Evolutionary conservation across 208 protist species (phyloP).

Genomic region (Wallacemonas sp.): DNA sequence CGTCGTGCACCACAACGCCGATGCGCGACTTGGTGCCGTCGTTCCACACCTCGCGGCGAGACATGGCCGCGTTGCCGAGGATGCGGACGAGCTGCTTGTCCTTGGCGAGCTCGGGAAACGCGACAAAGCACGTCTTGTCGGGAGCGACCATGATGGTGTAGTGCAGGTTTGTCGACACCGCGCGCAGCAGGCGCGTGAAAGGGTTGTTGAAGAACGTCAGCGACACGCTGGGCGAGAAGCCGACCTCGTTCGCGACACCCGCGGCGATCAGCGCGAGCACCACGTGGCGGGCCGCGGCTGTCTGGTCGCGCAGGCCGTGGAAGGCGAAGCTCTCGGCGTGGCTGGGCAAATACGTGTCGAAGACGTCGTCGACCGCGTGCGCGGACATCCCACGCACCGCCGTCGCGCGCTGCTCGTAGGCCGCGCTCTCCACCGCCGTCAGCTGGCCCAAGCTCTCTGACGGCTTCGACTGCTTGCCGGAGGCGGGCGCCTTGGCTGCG

Average conservation of each 20-base stretch:
- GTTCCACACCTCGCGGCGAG: slow-evolving; percentile 40
- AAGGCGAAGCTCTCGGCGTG: slow-evolving; percentile 22
- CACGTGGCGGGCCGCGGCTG: slow-evolving; percentile 28
- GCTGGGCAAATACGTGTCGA: slow-evolving; percentile 27
- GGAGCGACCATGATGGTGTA: slow-evolving; percentile 39
- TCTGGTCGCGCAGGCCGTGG: slow-evolving; percentile 21
- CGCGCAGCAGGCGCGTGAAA: slow-evolving; percentile 29
- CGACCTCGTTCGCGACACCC: slow-evolving; percentile 32
- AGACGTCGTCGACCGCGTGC: slow-evolving; percentile 31
- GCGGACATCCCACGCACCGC: slow-evolving; percentile 6
- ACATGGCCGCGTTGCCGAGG: slow-evolving; percentile 22
- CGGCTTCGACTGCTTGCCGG: not conserved
- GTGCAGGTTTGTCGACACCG: slow-evolving; percentile 13
- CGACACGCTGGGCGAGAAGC: slow-evolving; percentile 28
- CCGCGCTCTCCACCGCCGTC: slow-evolving; percentile 18
- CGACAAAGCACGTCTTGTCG: slow-evolving; percentile 31
- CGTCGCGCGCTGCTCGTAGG: slow-evolving; percentile 16
- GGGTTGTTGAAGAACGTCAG: slow-evolving; percentile 41
- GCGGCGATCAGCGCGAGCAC: slow-evolving; percentile 28
- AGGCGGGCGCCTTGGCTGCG: not conserved
- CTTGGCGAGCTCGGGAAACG: slow-evolving; percentile 31
- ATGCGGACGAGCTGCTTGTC: slow-evolving; percentile 21
- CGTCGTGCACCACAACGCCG: slow-evolving; percentile 24
- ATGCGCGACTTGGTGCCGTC: slow-evolving; percentile 3
- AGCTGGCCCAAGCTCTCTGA: slow-evolving; percentile 22